Base-by-base conservation (phyloP, 768 basidiomycete species). In the Lactarius evosmus region DNA sequence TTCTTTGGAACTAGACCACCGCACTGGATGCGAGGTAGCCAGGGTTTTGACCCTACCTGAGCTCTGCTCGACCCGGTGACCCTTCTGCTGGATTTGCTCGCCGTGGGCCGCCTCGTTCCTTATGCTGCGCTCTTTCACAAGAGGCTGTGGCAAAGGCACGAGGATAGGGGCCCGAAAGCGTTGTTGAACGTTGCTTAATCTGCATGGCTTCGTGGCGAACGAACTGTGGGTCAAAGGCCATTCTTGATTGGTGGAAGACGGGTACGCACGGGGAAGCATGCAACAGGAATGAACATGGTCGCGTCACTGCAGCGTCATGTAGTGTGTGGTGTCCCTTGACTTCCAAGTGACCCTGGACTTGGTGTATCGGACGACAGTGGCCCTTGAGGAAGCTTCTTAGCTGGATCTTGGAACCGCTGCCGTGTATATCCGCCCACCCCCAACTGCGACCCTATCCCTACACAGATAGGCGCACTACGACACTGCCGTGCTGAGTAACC, bases 41-140 rank as follows among this genome's bases (percentile, higher is more conserved):
- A 33, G 62, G 62, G 66, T 46, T 41, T 55, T 16, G 34, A 49
- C 63, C 61, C 49, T 56, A 51, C 40, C 25, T 34, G 66, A 67
- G 66, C 66, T 56, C 33, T 25, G 66, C 66, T 67, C 66, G 25
- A 67, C 66, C 66, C 66, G 58, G 66, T 56, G 63, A 58, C 66
- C 29, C 33, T 67, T 56, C 33, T 44, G 66, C 41, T 29, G 63
- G 58, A 65, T 67, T 67, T 67, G 63, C 62, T 58, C 66, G 66
- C 66, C 66, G 66, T 46, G 38, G 58, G 62, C 63, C 63, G 22
- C 54, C 55, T 54, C 38, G 40, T 25, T 32, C 34, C 30, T 52
- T 60, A 63, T 65, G 62, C 58, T 58, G 17, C 36, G 17, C 66
- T 56, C 58, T 46, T 30, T 8, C 36, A 19, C 54, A 52, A 32